Evolutionary conservation across 768 basidiomycete species (phyloP), one percentile per base, ranked within the genome.

Genomic region (Tulasnella calospora): DNA sequence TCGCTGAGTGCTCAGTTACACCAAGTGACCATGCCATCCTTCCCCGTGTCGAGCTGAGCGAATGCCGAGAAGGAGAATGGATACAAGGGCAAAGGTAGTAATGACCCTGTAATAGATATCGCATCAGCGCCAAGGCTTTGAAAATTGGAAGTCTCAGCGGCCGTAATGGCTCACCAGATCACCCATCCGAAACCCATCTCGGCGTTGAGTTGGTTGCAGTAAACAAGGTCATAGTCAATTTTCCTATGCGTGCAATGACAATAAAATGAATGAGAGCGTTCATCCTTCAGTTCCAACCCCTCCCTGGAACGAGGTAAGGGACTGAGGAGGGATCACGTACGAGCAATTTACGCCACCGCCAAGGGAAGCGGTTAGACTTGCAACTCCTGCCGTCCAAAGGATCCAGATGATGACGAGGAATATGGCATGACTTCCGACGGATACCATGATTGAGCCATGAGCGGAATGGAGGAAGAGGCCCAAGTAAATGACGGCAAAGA

Each of bases 131-230:
- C 19, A 46, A 12, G 7, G 23, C 46, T 17, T 9, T 27, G 21
- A n/a, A n/a, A n/a, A n/a, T n/a, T n/a, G n/a, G 40, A 33, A 30
- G 15, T 2, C 36, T 10, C 1, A 44, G 13, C 33, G 73, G 36
- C 19, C 30, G 15, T 23, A 33, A 21, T 36, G 27, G 84, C 89
- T 80, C 80, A 92, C 92, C 90, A 92, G 80, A 89, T 88, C 19
- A 92, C 81, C 93, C 93, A 94, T 10, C 92, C 89, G 81, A 94
- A 94, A 27, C 85, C 93, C 79, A 79, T 44, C 3, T 57, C 44
- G 6, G 93, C 92, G 76, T 93, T 94, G 44, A 94, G 85, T 81
- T 94, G 93, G 38, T 88, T 89, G 82, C 93, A 95, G 79, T 93
- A 93, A 17, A 86, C 77, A 44, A 83, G 47, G 21, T 80, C 84